These are phyloP conservation scores for Mallotus japonicus DNA, from an alignment of 441 rosid species.

Conservation along the genomic window DNA sequence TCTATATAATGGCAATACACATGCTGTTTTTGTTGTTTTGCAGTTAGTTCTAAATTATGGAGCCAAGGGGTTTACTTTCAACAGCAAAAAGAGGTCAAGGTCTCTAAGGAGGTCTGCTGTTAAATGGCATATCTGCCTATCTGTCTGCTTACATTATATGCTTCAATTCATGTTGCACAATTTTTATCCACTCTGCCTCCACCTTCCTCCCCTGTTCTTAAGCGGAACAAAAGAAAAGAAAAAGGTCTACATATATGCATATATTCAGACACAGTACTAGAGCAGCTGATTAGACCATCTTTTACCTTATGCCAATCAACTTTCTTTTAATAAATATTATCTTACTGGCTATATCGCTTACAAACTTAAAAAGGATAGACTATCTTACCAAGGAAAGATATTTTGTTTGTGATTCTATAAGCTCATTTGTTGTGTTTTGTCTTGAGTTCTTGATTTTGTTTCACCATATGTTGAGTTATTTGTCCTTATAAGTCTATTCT, in stretches of 20 bases:
- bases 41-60: conserved; percentile 80
- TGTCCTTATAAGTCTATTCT: conserved; percentile 21
- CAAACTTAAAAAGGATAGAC: not conserved
- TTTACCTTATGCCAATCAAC: not conserved
- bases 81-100: conserved; percentile 39
- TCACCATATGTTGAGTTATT: conserved; percentile 3
- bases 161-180: not conserved
- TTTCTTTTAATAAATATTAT: not conserved
- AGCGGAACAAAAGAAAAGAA: not conserved
- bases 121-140: conserved; percentile 3
- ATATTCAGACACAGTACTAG: not conserved
- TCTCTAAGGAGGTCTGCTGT: conserved; percentile 68
- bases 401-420: not conserved
- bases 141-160: not conserved
- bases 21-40: conserved; percentile 21
- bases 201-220: not conserved
- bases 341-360: not conserved
- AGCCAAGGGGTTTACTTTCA: conserved; percentile 70
- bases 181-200: not conserved
- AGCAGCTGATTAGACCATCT: conserved; percentile 5
- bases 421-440: not conserved
- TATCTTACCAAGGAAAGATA: not conserved
- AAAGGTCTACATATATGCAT: not conserved
- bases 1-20: not conserved
- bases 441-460: conserved; percentile 14